Evolutionary conservation across 768 basidiomycete genomes (phyloP).

Genomic region (Daedaleopsis sinensis): DNA sequence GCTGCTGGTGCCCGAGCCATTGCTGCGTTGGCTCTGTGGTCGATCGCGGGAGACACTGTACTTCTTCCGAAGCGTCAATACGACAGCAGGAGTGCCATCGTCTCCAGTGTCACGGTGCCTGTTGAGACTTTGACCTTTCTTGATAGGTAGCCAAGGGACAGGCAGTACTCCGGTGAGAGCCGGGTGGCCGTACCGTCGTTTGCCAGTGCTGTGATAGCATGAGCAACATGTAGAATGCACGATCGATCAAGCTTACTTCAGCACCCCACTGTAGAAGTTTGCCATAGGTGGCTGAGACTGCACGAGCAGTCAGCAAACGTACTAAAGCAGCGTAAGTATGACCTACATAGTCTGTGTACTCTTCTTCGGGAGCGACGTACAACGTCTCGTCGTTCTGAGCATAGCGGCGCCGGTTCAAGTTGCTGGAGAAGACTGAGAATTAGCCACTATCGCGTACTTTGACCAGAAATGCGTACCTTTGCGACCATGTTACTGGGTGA

Average conservation of each 20-base stretch:
- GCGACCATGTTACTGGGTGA: conserved; percentile 86
- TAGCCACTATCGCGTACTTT: background rate
- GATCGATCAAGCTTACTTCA: conserved; percentile 60
- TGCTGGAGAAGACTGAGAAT: conserved; percentile 43
- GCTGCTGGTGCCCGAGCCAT: conserved; percentile 7
- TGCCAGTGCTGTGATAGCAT: conserved; percentile 69
- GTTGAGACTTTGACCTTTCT: conserved; percentile 49
- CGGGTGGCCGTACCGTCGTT: conserved; percentile 92
- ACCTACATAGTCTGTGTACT: conserved; percentile 84
- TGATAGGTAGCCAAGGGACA: conserved; percentile 91
- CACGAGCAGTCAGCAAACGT: conserved; percentile 18
- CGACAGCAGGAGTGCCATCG: conserved; percentile 65
- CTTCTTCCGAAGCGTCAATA: conserved; percentile 79
- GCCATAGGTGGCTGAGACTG: conserved; percentile 97
- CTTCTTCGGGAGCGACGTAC: conserved; percentile 95
- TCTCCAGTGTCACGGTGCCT: conserved; percentile 40
- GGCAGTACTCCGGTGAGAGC: conserved; percentile 93
- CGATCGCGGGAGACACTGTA: conserved; percentile 48
- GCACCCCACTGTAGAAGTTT: conserved; percentile 90
- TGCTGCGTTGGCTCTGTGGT: conserved; percentile 13
- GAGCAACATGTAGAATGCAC: background rate
- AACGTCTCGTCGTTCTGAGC: conserved; percentile 92
- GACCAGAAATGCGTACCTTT: conserved; percentile 57
- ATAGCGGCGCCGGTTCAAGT: conserved; percentile 85
- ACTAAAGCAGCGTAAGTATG: background rate